Percentiles rank a stretch among this genome's conserved stretches.
These are phyloP conservation scores for Adiantum capillusveneris DNA, from an alignment of 75 land plant genomes.

Conservation along the genomic window DNA sequence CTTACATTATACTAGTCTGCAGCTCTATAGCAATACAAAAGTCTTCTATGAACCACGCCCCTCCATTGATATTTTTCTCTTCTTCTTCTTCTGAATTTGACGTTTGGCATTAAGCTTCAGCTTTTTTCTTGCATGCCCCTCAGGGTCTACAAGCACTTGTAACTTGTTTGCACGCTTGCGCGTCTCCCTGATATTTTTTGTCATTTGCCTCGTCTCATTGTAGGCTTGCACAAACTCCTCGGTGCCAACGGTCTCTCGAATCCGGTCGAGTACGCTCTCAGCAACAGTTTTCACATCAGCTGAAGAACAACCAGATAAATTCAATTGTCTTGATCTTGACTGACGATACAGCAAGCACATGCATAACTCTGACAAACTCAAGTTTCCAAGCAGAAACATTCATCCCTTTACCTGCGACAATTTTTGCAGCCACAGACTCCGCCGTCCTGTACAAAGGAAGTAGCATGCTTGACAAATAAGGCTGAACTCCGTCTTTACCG, in stretches of 20 bases:
- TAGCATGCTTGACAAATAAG: slow-evolving; percentile 45
- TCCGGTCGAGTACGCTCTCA: slow-evolving; percentile 41
- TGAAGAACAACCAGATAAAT: too few relatives aligned
- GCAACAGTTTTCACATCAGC: slow-evolving; percentile 65
- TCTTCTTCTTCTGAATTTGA: slow-evolving; percentile 68
- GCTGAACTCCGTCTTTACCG: slow-evolving; percentile 25
- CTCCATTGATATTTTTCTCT: too few relatives aligned
- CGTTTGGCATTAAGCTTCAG: slow-evolving; percentile 57
- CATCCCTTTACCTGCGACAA: slow-evolving; percentile 57
- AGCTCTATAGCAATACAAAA: too few relatives aligned
- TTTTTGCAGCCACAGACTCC: slow-evolving; percentile 69
- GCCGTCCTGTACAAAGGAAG: slow-evolving; percentile 60
- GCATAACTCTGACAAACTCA: too few relatives aligned
- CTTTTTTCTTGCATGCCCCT: slow-evolving; percentile 78
- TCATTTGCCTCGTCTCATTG: slow-evolving; percentile 46
- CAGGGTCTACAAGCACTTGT: slow-evolving; percentile 59
- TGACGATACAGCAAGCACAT: too few relatives aligned
- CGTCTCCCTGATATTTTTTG: slow-evolving; percentile 56
- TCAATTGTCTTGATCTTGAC: too few relatives aligned
- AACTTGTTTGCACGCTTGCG: slow-evolving; percentile 53
- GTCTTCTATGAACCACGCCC: too few relatives aligned
- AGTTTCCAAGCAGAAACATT: too few relatives aligned
- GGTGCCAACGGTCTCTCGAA: slow-evolving; percentile 43
- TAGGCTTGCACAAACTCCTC: slow-evolving; percentile 43
- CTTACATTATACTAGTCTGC: too few relatives aligned